A percentile compares a stretch with the other conserved stretches of the same genome.
phyloP scores from a whole-genome alignment of 2,329 filamentous ascomycete genomes.

The Trichoderma koningiopsis region DNA sequence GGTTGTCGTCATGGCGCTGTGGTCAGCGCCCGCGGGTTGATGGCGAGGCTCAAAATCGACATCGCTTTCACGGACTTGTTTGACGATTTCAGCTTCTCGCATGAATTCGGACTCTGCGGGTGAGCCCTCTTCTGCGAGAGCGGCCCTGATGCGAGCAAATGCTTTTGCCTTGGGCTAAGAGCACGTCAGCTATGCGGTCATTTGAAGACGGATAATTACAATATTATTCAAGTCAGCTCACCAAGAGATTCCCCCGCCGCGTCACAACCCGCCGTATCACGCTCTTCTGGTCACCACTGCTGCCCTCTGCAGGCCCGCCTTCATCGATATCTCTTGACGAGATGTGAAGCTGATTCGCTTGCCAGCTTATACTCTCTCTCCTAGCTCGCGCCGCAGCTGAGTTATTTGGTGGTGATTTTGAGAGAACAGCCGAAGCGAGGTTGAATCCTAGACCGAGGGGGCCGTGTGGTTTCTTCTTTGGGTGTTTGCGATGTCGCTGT shows the following conservation, averaged over 20 bases:
- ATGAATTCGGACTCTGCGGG: constrained; percentile 87
- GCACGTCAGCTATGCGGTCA: constrained; percentile 34
- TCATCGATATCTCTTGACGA: constrained; percentile 69
- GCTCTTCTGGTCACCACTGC: constrained; percentile 64
- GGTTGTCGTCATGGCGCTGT: constrained; percentile 57
- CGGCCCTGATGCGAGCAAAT: constrained; percentile 89
- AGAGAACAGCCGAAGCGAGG: constrained; percentile 50
- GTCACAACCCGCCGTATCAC: constrained; percentile 84
- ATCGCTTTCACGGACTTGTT: constrained; percentile 91
- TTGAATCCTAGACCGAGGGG: constrained; percentile 55
- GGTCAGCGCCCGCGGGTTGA: constrained; percentile 43
- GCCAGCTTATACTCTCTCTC: constrained; percentile 86
- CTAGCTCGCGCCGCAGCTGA: constrained; percentile 54
- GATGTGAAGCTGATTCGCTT: constrained; percentile 85
- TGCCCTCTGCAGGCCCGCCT: constrained; percentile 50
- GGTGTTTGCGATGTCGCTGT: constrained; percentile 69
- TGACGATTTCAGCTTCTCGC: constrained; percentile 92
- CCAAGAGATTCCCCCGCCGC: constrained; percentile 82
- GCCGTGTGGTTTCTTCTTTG: constrained; percentile 57
- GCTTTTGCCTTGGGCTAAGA: constrained; percentile 89
- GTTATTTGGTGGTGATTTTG: constrained; percentile 71
- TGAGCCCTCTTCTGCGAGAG: constrained; percentile 82
- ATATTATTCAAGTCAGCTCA: constrained; percentile 42
- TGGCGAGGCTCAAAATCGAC: constrained; percentile 58
- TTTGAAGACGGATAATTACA: no score